These are phyloP conservation scores for Phytophthora pluvialis DNA, from an alignment of 352 stramenopile species.

Conservation along the genomic window DNA sequence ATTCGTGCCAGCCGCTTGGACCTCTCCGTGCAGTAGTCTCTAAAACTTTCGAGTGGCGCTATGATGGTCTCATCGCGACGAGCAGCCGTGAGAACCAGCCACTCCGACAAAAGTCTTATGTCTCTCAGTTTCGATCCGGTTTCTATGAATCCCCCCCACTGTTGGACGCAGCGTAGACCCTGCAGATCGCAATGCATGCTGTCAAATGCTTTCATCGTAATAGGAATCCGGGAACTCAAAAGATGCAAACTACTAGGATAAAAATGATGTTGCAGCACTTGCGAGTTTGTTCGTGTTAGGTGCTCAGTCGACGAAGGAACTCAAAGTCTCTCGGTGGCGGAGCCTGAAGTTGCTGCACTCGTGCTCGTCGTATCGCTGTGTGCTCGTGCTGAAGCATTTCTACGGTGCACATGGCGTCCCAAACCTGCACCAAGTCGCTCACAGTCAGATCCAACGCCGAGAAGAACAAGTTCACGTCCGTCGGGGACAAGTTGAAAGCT, in stretches of 20 bases:
- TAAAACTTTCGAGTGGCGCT: slow-evolving; percentile 25
- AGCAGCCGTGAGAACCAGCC: slow-evolving; percentile 24
- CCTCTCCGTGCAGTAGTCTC: slow-evolving; percentile 35
- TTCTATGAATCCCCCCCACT: slow-evolving; percentile 26
- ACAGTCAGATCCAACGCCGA: slow-evolving; percentile 63
- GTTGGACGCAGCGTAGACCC: slow-evolving; percentile 1
- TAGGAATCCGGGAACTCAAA: slow-evolving; percentile 22
- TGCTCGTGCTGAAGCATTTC: slow-evolving; percentile 57
- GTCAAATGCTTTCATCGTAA: slow-evolving; percentile 1
- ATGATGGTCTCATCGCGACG: slow-evolving; percentile 31
- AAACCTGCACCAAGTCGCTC: slow-evolving; percentile 55
- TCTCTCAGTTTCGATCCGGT: slow-evolving; percentile 14
- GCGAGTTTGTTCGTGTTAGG: slow-evolving; percentile 2
- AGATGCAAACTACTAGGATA: slow-evolving; percentile 9
- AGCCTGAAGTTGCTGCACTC: slow-evolving; percentile 52
- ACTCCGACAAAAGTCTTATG: slow-evolving; percentile 10
- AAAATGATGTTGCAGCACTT: slow-evolving; percentile 10
- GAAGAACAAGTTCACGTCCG: slow-evolving; percentile 70
- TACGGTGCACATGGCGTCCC: slow-evolving; percentile 50
- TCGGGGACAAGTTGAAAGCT: slow-evolving; percentile 47
- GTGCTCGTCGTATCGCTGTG: slow-evolving; percentile 47
- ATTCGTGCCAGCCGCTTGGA: slow-evolving; percentile 69
- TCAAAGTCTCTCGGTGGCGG: slow-evolving; percentile 49
- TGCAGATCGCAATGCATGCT: slow-evolving; percentile 34
- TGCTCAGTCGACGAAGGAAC: slow-evolving; percentile 34